A percentile compares a stretch with the other conserved stretches of the same genome.
phyloP scores from a whole-genome alignment of 176 grass and related monocot genomes.

The Avena atlantica region DNA sequence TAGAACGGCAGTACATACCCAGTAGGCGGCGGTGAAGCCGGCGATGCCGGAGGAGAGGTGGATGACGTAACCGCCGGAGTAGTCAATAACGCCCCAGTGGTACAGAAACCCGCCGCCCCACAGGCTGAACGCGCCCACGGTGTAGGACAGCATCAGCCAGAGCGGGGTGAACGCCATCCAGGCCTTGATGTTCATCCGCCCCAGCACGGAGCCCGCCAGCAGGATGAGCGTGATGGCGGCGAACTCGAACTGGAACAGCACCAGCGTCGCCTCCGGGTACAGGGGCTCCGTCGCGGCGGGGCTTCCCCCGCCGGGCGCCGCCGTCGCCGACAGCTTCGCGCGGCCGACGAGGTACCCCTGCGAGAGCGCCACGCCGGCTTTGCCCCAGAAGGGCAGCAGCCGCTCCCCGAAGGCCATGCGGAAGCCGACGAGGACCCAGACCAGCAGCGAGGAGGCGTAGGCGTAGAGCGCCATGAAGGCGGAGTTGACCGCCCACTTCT shows the following conservation, averaged over 20 bases:
- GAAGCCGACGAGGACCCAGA: conserved; percentile 73
- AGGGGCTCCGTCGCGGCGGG: conserved; percentile 25
- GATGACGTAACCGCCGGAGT: conserved; percentile 93
- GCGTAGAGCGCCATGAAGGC: conserved; percentile 89
- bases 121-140: conserved; percentile 83
- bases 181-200: conserved; percentile 90
- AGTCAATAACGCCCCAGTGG: conserved; percentile 96
- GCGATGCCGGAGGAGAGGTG: conserved; percentile 87
- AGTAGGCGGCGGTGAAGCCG: conserved; percentile 85
- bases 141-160: conserved; percentile 85
- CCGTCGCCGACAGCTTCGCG: conserved; percentile 53
- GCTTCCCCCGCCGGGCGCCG: conserved; percentile 25
- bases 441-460: conserved; percentile 73
- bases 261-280: conserved; percentile 70
- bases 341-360: conserved; percentile 60
- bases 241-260: conserved; percentile 82
- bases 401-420: conserved; percentile 80
- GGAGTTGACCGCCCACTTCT: conserved; percentile 87
- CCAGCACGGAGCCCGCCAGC: conserved; percentile 74
- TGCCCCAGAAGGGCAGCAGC: conserved; percentile 80
- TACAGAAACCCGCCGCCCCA: conserved; percentile 96
- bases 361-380: conserved; percentile 62
- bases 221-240: conserved; percentile 87
- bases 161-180: conserved; percentile 95
- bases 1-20: not conserved